These are phyloP conservation scores for Wickerhamia fluorescens DNA, from an alignment of 805 yeast genomes.

Conservation along the genomic window DNA sequence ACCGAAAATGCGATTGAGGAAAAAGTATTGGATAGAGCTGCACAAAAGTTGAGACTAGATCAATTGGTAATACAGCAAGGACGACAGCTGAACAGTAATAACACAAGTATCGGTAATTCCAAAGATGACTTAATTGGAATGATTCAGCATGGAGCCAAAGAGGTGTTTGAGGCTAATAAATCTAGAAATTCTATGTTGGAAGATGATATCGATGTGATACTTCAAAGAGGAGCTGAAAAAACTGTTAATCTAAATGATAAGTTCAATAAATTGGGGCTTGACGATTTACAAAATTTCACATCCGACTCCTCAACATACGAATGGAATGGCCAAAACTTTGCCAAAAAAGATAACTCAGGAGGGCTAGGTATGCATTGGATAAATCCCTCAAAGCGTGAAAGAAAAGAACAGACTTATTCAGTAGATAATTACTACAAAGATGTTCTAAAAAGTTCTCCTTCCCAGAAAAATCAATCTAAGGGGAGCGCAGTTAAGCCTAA, in stretches of 20 bases:
- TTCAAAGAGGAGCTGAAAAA: constrained; percentile 73
- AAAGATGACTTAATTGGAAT: constrained; percentile 86
- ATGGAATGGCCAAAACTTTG: constrained; percentile 91
- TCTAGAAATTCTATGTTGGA: constrained; percentile 29
- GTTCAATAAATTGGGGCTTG: constrained; percentile 80
- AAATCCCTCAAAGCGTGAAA: constrained; percentile 67
- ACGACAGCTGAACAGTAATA: constrained; percentile 41
- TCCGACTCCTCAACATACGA: constrained; percentile 88
- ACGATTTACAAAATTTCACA: constrained; percentile 87
- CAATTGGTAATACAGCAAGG: constrained; percentile 96
- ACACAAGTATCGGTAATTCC: constrained; percentile 41
- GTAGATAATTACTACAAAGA: constrained; percentile 73
- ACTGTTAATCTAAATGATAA: constrained; percentile 75
- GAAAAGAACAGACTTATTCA: constrained; percentile 73
- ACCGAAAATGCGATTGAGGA: constrained; percentile 96
- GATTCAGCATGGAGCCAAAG: constrained; percentile 96
- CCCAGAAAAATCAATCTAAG: constrained; percentile 8
- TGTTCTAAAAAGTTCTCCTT: constrained; percentile 38
- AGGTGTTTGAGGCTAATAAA: constrained; percentile 57
- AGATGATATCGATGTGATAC: constrained; percentile 77
- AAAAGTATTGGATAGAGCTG: constrained; percentile 91
- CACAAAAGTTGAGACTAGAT: constrained; percentile 86
- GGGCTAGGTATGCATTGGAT: constrained; percentile 49
- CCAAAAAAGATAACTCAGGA: constrained; percentile 42
- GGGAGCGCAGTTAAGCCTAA: too few relatives aligned